These are phyloP conservation scores for Lactifluus pinguis DNA, from an alignment of 768 basidiomycete genomes.

Conservation along the genomic window DNA sequence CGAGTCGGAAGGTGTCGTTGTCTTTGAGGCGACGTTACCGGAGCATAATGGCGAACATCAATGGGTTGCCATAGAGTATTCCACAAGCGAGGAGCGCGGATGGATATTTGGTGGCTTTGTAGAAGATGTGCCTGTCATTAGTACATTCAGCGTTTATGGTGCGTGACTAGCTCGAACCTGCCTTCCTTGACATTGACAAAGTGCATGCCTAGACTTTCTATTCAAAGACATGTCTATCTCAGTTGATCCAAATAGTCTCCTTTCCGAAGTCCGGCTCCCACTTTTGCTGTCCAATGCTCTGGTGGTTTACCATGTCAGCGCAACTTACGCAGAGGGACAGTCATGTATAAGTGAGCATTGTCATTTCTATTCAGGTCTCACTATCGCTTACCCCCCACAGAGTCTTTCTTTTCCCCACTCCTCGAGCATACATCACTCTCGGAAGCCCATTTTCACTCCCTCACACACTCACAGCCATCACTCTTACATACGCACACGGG, in stretches of 20 bases:
- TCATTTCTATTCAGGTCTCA: not conserved
- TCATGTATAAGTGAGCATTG: slow-evolving; percentile 27
- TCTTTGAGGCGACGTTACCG: slow-evolving; percentile 46
- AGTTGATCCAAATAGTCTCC: slow-evolving; percentile 33
- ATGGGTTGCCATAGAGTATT: slow-evolving; percentile 48
- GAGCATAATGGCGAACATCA: slow-evolving; percentile 18
- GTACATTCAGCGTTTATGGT: slow-evolving; percentile 37
- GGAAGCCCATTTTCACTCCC: slow-evolving; percentile 58
- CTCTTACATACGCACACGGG: slow-evolving; percentile 61
- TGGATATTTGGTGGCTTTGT: slow-evolving; percentile 56
- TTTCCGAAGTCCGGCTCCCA: slow-evolving; percentile 42
- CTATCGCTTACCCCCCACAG: slow-evolving; percentile 27
- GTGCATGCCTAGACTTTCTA: slow-evolving; percentile 6
- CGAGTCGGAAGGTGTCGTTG: slow-evolving; percentile 64
- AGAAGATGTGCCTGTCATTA: slow-evolving; percentile 26
- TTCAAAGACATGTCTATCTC: slow-evolving; percentile 18
- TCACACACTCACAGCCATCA: slow-evolving; percentile 30
- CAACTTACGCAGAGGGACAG: slow-evolving; percentile 21
- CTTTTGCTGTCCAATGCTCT: slow-evolving; percentile 50
- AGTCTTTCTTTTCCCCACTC: slow-evolving; percentile 51
- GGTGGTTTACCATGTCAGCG: slow-evolving; percentile 51
- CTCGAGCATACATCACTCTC: slow-evolving; percentile 59
- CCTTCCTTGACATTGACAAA: slow-evolving; percentile 4
- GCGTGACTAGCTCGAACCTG: slow-evolving; percentile 22
- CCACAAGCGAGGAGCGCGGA: slow-evolving; percentile 42